Evolutionary conservation across 306 rosid species (phyloP), one percentile per base, ranked within the genome.

Genomic region (Medicago truncatula): DNA sequence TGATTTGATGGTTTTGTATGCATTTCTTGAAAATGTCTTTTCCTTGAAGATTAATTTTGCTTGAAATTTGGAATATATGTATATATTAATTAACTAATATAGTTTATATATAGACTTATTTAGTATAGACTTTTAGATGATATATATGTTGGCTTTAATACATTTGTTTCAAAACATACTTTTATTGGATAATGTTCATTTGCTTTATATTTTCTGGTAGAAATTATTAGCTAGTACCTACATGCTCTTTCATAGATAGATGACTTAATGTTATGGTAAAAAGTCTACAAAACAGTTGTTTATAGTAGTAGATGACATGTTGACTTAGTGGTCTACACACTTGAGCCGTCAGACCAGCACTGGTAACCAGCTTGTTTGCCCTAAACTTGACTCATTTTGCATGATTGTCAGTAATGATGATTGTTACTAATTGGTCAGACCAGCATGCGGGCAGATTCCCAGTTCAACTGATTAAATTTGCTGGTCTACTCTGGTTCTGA

Each of bases 1-100:
- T 38, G 50, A 62, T 49, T 36, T 62, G 11, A 79, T 73, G 70
- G 73, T 58, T 79, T 68, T 65, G 54, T 73, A 62, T 44, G 58
- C 43, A 31, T 40, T 52, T 63, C n/a, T 60, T 54, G 71, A 72
- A 57, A 52, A 5, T 36, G 62, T 56, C 47, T 31, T 74, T 84
- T 62, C 62, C 68, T 59, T 57, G 41, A 40, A 31, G 73, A 50
- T 18, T 15, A 47, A 56, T 47, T 56, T 28, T 4, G 18, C 15
- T 36, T 56, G 70, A 41, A 43, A 56, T 76, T 78, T 50, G 68
- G 66, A 23, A 68, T 52, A 68, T 52, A 59, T 67, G 13, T 78
- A 43, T 68, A 9, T 62, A 74, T 78, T 25, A 44, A 44, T 44
- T 46, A 46, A 46, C 50, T 46, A 46, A 46, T 46, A 12, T 46